A percentile compares a stretch with the other conserved stretches of the same genome.
Evolutionary conservation across 495 filamentous ascomycete species (phyloP).

Genomic region (Penicillium bovifimosum): DNA sequence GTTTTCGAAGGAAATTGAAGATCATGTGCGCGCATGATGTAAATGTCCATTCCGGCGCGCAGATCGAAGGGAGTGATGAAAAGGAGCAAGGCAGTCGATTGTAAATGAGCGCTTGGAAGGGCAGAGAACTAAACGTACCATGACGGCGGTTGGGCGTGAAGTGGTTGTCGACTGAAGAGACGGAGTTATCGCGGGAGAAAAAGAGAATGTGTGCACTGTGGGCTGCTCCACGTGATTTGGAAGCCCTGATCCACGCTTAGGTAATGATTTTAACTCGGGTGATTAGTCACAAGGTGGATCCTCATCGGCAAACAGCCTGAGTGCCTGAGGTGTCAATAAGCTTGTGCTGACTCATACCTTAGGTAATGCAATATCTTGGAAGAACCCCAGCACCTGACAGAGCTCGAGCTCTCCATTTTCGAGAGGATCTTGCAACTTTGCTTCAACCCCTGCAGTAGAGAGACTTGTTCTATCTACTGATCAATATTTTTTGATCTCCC

Average conservation of each 20-base stretch:
- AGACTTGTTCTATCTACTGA: slow-evolving; percentile 22
- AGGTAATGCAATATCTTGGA: slow-evolving; percentile 19
- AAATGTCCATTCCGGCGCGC: background rate
- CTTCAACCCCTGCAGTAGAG: slow-evolving; percentile 18
- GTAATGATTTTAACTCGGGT: background rate
- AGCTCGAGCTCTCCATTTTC: slow-evolving; percentile 20
- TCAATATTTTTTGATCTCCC: slow-evolving; percentile 47
- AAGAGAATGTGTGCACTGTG: slow-evolving; percentile 43
- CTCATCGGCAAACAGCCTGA: too few relatives aligned
- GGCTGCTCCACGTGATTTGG: slow-evolving; percentile 22
- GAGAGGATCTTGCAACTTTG: slow-evolving; percentile 15
- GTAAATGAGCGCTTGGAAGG: background rate
- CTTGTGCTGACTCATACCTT: slow-evolving; percentile 1
- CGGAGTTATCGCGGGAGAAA: slow-evolving; percentile 27
- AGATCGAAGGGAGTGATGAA: background rate
- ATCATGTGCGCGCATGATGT: background rate
- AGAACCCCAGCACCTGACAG: slow-evolving; percentile 15
- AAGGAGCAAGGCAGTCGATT: background rate
- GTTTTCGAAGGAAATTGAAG: background rate
- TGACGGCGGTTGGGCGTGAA: slow-evolving; percentile 44
- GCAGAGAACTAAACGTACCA: slow-evolving; percentile 35
- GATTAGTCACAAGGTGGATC: background rate
- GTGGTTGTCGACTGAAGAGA: slow-evolving; percentile 43
- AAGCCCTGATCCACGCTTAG: slow-evolving; percentile 5
- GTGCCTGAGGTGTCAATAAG: background rate